A percentile compares a stretch with the other conserved stretches of the same genome.
phyloP scores from a whole-genome alignment of 495 filamentous ascomycete genomes.

The Chaetomium tenue region DNA sequence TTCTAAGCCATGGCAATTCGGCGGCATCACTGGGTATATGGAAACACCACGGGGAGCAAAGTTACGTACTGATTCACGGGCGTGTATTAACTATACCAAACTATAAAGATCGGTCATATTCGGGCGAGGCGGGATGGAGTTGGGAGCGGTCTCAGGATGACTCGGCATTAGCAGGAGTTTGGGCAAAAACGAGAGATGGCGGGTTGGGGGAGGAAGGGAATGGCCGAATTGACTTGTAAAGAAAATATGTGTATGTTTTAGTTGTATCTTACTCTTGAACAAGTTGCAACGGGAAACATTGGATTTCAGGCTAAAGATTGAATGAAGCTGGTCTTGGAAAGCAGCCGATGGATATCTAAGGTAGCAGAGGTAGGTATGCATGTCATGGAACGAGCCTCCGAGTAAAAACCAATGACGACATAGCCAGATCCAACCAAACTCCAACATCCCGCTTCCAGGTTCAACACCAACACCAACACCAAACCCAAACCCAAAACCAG shows the following conservation, averaged over 20 bases:
- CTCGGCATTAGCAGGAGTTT: slow-evolving; percentile 13
- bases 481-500: too few relatives aligned
- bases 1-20: slow-evolving; percentile 11
- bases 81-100: slow-evolving; percentile 1
- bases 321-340: too few relatives aligned
- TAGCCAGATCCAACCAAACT: neutral
- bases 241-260: neutral
- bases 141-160: neutral
- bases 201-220: neutral
- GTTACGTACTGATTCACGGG: neutral
- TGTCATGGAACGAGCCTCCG: neutral
- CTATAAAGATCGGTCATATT: neutral
- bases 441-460: neutral
- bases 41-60: neutral
- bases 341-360: too few relatives aligned
- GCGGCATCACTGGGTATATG: neutral
- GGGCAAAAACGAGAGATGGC: neutral
- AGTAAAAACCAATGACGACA: slow-evolving; percentile 25
- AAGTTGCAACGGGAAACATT: neutral
- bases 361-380: too few relatives aligned
- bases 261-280: neutral
- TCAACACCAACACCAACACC: neutral
- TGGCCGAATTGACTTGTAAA: slow-evolving; percentile 11
- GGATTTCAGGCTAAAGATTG: neutral
- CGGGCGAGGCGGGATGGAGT: neutral